Evolutionary conservation across 2,329 filamentous ascomycete species (phyloP).

Genomic region (Elsinoe arachidis): DNA sequence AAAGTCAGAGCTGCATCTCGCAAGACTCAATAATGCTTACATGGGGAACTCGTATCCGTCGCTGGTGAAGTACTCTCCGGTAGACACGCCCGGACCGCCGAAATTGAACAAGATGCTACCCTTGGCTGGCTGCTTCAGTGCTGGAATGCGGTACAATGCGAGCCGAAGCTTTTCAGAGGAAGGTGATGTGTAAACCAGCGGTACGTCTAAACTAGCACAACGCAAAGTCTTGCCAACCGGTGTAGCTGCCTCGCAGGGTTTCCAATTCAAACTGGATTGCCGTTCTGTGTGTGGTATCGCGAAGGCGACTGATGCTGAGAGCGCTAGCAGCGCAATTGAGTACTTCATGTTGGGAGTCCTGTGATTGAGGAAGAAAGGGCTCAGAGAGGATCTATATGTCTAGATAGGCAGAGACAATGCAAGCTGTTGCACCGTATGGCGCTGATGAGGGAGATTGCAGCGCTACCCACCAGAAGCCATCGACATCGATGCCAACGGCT

Average conservation of each 20-base stretch:
- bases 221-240: neutral
- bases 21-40: neutral
- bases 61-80: neutral
- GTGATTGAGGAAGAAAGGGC: neutral
- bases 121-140: neutral
- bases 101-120: neutral
- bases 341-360: neutral
- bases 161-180: constrained; percentile 16
- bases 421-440: neutral
- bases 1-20: neutral
- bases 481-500: neutral
- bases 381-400: neutral
- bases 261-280: neutral
- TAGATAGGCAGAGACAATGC: neutral
- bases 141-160: neutral
- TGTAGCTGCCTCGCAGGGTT: neutral
- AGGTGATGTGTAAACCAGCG: neutral
- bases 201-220: neutral
- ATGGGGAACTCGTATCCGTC: neutral
- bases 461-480: neutral
- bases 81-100: neutral
- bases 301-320: neutral
- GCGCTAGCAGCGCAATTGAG: neutral
- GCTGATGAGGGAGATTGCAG: neutral
- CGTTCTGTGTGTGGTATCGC: neutral